Base-by-base conservation (phyloP, 176 grass and related monocot genomes). In the Rhynchospora breviuscula region DNA sequence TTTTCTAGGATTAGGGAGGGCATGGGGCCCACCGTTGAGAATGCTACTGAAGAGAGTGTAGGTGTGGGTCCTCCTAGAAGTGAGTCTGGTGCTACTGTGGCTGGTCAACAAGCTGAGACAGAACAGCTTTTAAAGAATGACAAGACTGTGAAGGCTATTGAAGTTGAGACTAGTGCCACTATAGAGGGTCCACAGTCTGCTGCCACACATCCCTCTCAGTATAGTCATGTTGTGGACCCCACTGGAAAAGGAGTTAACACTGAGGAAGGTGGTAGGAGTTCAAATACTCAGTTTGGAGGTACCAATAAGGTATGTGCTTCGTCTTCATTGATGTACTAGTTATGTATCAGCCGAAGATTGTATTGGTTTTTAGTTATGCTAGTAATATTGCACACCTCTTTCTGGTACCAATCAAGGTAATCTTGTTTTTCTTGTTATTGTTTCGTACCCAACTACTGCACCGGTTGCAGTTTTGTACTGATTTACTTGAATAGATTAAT, bases 1-100 rank as follows among this genome's bases (percentile, higher is more conserved):
- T 97, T 91, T 84, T 94, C 92, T 60, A 90, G 78, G 35, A 92
- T 85, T 61, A 83, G 47, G 57, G 49, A 80, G n/a, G 81, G 3
- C 70, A 67, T 33, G 5, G 25, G 57, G 40, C 31, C 65, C 58
- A 81, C 47, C 8, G 67, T 29, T 21, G 25, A 86, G 65, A 86
- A 59, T 58, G 21, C 15, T 11, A 65, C 18, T 56, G 25, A 43
- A 82, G 53, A 82, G n/a, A 52, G 77, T 49, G 51, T 19, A n/a
- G 61, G 52, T 67, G 77, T 22, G 73, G 79, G 10, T 46, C 48
- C 0, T 69, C 29, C 23, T 5, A 79, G 61, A 66, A 69, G 59
- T 58, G 56, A 18, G 63, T 62, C 81, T 79, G 84, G 56, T 77
- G 46, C 46, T 14, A 8, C 49, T 8, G 29, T 29, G 54, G 73